Percentiles rank a stretch among this genome's conserved stretches.
Evolutionary conservation across 177 flowering plant genomes (phyloP).

Genomic region (Vitis hybrid): DNA sequence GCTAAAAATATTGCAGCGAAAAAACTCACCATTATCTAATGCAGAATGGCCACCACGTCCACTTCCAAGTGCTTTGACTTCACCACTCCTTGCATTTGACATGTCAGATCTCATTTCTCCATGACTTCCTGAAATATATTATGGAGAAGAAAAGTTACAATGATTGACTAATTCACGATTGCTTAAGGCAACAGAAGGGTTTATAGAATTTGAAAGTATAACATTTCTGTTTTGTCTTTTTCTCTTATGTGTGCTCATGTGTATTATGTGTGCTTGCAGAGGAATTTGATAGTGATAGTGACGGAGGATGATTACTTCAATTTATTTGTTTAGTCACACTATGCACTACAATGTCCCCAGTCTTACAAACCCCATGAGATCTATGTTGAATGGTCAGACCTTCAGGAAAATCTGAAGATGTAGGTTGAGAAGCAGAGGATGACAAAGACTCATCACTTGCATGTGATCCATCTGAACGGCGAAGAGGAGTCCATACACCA

Average conservation of each 20-base stretch:
- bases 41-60: slow-evolving; percentile 46
- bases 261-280: neutral
- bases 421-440: slow-evolving; percentile 40
- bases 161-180: neutral
- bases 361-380: neutral
- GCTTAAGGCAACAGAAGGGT: neutral
- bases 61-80: slow-evolving; percentile 41
- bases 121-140: slow-evolving; percentile 25
- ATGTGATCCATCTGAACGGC: slow-evolving; percentile 69
- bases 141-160: slow-evolving; percentile 13
- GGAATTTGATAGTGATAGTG: neutral
- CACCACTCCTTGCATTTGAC: slow-evolving; percentile 35
- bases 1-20: neutral
- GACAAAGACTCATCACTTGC: slow-evolving; percentile 65
- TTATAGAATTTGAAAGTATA: neutral
- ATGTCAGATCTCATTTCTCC: slow-evolving; percentile 43
- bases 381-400: slow-evolving; percentile 29
- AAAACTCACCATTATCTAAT: slow-evolving; percentile 47
- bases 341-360: neutral
- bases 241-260: neutral
- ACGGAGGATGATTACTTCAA: neutral
- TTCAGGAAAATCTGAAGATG: slow-evolving; percentile 43
- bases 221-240: neutral
- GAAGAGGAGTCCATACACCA: slow-evolving; percentile 79
- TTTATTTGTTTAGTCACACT: no score